These are phyloP conservation scores for Candida patagonica DNA, from an alignment of 805 yeast genomes.

Conservation along the genomic window DNA sequence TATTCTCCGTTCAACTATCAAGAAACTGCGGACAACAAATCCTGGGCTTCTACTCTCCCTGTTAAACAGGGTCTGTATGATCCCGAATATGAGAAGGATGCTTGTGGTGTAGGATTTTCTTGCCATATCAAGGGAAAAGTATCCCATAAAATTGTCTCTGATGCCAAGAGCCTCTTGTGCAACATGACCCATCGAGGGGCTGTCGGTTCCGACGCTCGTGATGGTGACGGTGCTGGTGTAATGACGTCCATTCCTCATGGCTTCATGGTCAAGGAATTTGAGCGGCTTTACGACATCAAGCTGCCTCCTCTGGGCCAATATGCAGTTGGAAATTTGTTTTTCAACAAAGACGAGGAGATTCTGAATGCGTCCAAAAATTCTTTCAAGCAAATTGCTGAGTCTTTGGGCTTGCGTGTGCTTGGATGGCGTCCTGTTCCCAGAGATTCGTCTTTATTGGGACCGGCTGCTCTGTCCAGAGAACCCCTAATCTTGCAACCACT, in stretches of 20 bases:
- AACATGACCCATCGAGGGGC: constrained; percentile 99
- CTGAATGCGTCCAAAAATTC: constrained; percentile 62
- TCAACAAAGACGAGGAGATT: constrained; percentile 71
- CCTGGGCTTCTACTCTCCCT: constrained; percentile 92
- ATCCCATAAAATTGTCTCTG: constrained; percentile 88
- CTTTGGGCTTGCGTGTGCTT: constrained; percentile 70
- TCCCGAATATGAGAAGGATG: constrained; percentile 90
- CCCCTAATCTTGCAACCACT: constrained; percentile 90
- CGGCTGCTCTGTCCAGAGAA: constrained; percentile 89
- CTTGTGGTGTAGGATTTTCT: constrained; percentile 98
- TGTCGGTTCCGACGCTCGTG: constrained; percentile 88
- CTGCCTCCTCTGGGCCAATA: constrained; percentile 79
- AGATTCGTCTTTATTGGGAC: constrained; percentile 89
- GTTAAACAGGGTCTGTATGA: constrained; percentile 82
- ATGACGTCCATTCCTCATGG: constrained; percentile 87
- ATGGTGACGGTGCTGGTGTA: constrained; percentile 99
- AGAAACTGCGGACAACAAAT: constrained; percentile 65
- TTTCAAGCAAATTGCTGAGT: constrained; percentile 70
- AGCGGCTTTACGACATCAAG: constrained; percentile 52
- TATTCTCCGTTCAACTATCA: constrained; percentile 49
- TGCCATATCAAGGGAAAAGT: constrained; percentile 83
- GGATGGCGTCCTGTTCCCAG: constrained; percentile 96
- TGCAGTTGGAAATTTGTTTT: constrained; percentile 90
- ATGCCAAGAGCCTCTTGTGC: constrained; percentile 75
- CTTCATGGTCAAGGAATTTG: constrained; percentile 77